These are phyloP conservation scores for Globisporangium perplexum DNA, from an alignment of 352 stramenopile species.

Conservation along the genomic window DNA sequence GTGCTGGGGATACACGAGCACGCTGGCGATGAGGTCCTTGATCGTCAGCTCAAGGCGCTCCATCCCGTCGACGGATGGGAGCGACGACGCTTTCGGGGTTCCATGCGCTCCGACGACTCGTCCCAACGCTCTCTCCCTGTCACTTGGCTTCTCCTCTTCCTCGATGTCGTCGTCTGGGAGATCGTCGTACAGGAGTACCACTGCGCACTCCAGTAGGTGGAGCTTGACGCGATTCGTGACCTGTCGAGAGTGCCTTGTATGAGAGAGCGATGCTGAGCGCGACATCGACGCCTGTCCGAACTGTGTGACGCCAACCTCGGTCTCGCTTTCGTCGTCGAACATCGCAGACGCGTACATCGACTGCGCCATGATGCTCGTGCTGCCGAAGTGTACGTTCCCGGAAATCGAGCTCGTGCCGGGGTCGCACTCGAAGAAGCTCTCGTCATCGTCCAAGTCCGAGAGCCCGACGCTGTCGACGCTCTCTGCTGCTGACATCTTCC, in stretches of 20 bases:
- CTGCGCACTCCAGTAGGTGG: constrained; percentile 68
- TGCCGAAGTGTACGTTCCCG: constrained; percentile 23
- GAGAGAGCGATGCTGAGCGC: constrained; percentile 3
- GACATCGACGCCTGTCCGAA: constrained; percentile 2
- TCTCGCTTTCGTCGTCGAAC: constrained; percentile 35
- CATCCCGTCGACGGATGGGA: constrained; percentile 56
- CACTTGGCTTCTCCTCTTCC: constrained; percentile 14
- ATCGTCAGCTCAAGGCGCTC: constrained; percentile 61
- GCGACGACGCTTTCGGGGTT: constrained; percentile 22
- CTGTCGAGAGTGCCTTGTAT: constrained; percentile 21
- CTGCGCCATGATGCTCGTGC: constrained; percentile 52
- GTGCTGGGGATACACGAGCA: constrained; percentile 52
- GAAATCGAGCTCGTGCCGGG: constrained; percentile 43
- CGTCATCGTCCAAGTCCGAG: constrained; percentile 76
- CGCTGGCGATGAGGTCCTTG: constrained; percentile 70
- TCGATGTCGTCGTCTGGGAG: constrained; percentile 49
- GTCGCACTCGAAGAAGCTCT: constrained; percentile 79
- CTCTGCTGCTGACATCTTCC: constrained; percentile 62
- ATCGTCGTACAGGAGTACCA: constrained; percentile 80
- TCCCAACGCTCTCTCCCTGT: constrained; percentile 13
- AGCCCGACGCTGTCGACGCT: constrained; percentile 77
- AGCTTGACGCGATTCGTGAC: constrained; percentile 66
- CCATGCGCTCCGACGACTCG: constrained; percentile 19
- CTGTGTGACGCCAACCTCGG: constrained; percentile 5
- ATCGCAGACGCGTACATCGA: constrained; percentile 83